Evolutionary conservation across 345 rosid species (phyloP), one percentile per base, ranked within the genome.

Genomic region (Melaleuca alternifolia): DNA sequence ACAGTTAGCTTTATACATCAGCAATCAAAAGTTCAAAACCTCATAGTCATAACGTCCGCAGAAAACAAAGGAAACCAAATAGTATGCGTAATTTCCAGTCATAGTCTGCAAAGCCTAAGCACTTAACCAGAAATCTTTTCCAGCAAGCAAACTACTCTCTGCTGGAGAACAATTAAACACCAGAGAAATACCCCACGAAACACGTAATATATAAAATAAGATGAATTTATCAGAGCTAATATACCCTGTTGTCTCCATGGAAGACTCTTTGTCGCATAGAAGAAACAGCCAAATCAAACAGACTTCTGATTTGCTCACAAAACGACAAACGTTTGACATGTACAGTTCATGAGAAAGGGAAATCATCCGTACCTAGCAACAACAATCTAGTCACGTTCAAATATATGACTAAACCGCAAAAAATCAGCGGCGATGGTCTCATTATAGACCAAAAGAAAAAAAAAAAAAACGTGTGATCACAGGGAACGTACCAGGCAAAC

Each of bases 401-500:
- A 65, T 18, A 33, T 16, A 65, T 16, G 44, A 16, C 77, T 16
- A 33, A 8, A 15, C 24, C 23, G 11, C 23, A 65, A 16, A 33
- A 11, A 16, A 16, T 33, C 46, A 18, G 46, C 23, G 46, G 33
- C 46, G 16, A 33, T 65, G 44, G 33, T 33, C 44, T 65, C 13
- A 7, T 65, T 18, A 33, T 65, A 65, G 46, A 37, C 46, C 77
- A 37, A 30, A 33, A 12, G 11, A 15, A 9, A 62, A 77, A 44
- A 44, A 18, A n/a, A 23, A 56, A 26, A 44, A 54, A 28, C 50
- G 59, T 54, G 26, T 41, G 23, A 85, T 21, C 11, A 13, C 85
- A 26, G 21, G 54, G 24, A 8, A 50, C 54, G 37, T 88, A 89
- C 92, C 87, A 23, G 88, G 87, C 59, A 91, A 87, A 52, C 91